Evolutionary conservation across 345 rosid genomes (phyloP).

Genomic region (Aquilaria yunnanensis): DNA sequence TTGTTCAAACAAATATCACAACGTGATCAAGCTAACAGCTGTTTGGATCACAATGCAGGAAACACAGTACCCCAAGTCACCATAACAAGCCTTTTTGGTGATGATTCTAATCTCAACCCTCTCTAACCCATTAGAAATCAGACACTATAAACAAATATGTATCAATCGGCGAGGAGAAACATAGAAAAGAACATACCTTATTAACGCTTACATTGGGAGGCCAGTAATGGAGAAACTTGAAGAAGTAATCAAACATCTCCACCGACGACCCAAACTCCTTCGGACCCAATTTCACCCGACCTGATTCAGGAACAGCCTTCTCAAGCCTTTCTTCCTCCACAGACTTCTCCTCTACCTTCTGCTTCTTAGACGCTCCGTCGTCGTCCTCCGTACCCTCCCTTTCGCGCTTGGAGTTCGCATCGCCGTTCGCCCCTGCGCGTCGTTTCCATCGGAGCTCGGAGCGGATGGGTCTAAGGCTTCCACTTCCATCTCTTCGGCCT

Average conservation of each 20-base stretch:
- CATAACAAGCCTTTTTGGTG: too few relatives aligned
- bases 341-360: slow-evolving; percentile 34
- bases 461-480: slow-evolving; percentile 14
- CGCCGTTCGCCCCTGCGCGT: slow-evolving; percentile 14
- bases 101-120: too few relatives aligned
- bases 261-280: slow-evolving; percentile 69
- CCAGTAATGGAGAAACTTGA: slow-evolving; percentile 58
- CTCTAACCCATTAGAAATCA: too few relatives aligned
- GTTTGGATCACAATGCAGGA: too few relatives aligned
- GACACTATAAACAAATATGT: too few relatives aligned
- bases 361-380: slow-evolving; percentile 45
- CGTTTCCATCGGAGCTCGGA: slow-evolving; percentile 12
- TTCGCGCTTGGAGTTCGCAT: slow-evolving; percentile 27
- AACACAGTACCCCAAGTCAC: too few relatives aligned
- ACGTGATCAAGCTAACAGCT: too few relatives aligned
- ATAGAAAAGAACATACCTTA: slow-evolving; percentile 33
- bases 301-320: slow-evolving; percentile 19
- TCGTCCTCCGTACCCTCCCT: slow-evolving; percentile 28
- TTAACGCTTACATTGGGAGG: slow-evolving; percentile 56
- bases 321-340: slow-evolving; percentile 27
- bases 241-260: slow-evolving; percentile 74
- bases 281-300: slow-evolving; percentile 55
- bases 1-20: too few relatives aligned
- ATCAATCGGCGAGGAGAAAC: neutral
- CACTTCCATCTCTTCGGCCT: slow-evolving; percentile 33